Evolutionary conservation across 306 rosid species (phyloP), one percentile per base, ranked within the genome.

Genomic region (Quercus wislizeni): DNA sequence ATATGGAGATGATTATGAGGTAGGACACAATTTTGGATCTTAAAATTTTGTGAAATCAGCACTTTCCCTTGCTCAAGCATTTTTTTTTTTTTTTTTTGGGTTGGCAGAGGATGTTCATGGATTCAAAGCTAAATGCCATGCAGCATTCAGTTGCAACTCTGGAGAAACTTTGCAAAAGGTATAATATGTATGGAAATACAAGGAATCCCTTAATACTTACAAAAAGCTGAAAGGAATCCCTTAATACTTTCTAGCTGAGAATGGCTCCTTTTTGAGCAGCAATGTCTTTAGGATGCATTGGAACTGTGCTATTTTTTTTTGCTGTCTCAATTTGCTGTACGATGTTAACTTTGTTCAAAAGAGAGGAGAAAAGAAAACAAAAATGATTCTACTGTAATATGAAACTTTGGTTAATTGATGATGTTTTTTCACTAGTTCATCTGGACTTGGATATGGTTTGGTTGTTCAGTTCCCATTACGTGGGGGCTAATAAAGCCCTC

Each of bases 101-200:
- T 82, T 62, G 63, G 84, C 91, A 92, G 99, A 79, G 92, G 49
- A 92, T 91, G 99, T 86, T 90, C 89, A 89, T 85, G 97, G 97
- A 95, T 73, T 86, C 80, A 76, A 95, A 92, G 88, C 89, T 92
- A 79, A 92, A 95, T 74, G 75, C 91, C 25, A 78, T 95, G 92
- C 99, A 95, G 84, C 98, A 92, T 83, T 92, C 99, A 19, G 75
- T 87, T 74, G 95, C 91, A 11, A 89, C 96, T 55, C 80, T 95
- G 83, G 85, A 89, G 91, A 95, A 92, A 51, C 83, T 95, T 12
- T 91, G 99, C 87, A 49, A 74, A 80, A 86, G 99, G 86, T 84
- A 87, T 73, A 84, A 74, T 74, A 43, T 75, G 81, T 77, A 78
- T 70, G 79, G 74, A 78, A 80, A 84, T 78, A 79, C 46, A 0